phyloP scores from a whole-genome alignment of 805 yeast species.

The Kurtzmaniella cleridarum region DNA sequence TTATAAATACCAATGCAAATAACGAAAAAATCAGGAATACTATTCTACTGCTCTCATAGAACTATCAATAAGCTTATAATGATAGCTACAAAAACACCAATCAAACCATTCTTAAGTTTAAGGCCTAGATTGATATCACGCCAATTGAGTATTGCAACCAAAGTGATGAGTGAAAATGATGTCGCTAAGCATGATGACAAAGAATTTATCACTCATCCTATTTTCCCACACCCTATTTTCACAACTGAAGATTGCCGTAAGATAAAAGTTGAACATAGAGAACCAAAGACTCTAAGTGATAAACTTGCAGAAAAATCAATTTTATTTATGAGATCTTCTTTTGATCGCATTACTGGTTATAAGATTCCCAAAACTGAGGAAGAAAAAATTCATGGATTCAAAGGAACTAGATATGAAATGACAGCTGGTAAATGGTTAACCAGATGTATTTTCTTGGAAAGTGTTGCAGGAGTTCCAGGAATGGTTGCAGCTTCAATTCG shows the following conservation, averaged over 20 bases:
- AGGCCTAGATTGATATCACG: slow-evolving; percentile 1
- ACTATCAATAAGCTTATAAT: not conserved
- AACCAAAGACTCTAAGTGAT: slow-evolving; percentile 45
- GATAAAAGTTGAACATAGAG: slow-evolving; percentile 48
- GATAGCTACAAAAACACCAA: not conserved
- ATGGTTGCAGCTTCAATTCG: slow-evolving; percentile 69
- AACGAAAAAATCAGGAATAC: not conserved
- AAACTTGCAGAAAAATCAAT: slow-evolving; percentile 46
- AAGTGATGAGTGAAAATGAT: slow-evolving; percentile 16
- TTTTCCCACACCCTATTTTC: slow-evolving; percentile 32
- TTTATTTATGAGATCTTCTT: slow-evolving; percentile 39
- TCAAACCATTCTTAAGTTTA: not conserved
- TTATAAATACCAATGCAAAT: not conserved
- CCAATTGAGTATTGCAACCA: slow-evolving; percentile 21
- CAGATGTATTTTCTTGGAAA: slow-evolving; percentile 58
- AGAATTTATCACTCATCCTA: slow-evolving; percentile 33
- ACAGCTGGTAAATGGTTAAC: slow-evolving; percentile 61
- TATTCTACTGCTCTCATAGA: not conserved
- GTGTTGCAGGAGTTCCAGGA: slow-evolving; percentile 79
- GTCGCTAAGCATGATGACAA: slow-evolving; percentile 24
- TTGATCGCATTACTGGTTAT: slow-evolving; percentile 63
- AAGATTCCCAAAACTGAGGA: slow-evolving; percentile 43
- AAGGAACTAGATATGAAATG: slow-evolving; percentile 46
- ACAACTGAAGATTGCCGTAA: slow-evolving; percentile 24
- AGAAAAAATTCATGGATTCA: slow-evolving; percentile 20